Evolutionary conservation across 495 filamentous ascomycete genomes (phyloP), one percentile per base, ranked within the genome.

Genomic region (Sphaerosporella brunnea): DNA sequence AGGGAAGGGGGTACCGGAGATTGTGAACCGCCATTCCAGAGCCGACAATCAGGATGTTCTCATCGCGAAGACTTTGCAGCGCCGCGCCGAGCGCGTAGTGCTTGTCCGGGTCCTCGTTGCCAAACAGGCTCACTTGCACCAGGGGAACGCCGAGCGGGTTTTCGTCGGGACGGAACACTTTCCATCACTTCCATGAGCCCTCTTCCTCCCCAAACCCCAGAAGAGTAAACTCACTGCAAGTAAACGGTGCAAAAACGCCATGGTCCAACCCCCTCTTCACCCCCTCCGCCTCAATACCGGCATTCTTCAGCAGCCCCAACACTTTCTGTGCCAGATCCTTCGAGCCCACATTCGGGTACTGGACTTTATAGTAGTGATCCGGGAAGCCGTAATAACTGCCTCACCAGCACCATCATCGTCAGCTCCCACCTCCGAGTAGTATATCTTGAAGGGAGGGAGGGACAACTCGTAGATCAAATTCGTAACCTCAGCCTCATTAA

Each of bases 11-110:
- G 23, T 47, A 57, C 54, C 47, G 69, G 30, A 87, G 68, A 58
- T 90, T 90, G 57, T 90, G 84, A 19, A 86, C 85, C 0, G 79
- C 79, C 83, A 88, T 87, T n/a, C 85, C 84, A 0, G 81, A 78
- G 16, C 73, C 72, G 36, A 93, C 75, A 39, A 92, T 76, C 25
- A 82, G 66, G 40, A 90, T 71, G 37, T 73, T 73, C 50, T 86
- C 74, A 28, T 81, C 75, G 21, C 84, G 77, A 3, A 92, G 74
- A 19, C 63, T 52, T 1, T 73, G 59, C 2, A 93, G 65, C 9
- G 82, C 82, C 51, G 74, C 66, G 0, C 84, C 84, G 3, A 90
- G 71, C 0, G 65, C 64, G 62, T 81, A 81, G 61, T 90, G 83
- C 58, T 74, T 69, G 43, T 73, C 66, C 11, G 77, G 71, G 49